These are phyloP conservation scores for Hanseniaspora hatyaiensis DNA, from an alignment of 805 yeast genomes.

Conservation along the genomic window DNA sequence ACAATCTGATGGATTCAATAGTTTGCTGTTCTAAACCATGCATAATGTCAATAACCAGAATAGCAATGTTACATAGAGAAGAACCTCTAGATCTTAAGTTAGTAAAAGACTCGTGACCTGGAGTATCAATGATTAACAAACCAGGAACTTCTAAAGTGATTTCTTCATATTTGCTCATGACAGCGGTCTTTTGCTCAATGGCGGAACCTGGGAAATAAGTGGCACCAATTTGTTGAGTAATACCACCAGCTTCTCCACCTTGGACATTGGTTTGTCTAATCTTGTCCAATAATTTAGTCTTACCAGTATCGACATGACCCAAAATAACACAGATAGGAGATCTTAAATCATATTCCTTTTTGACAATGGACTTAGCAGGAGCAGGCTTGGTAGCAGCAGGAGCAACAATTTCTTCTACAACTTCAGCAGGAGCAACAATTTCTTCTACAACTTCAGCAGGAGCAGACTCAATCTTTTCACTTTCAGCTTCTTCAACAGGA, in stretches of 20 bases:
- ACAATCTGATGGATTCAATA: constrained; percentile 77
- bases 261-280: constrained; percentile 98
- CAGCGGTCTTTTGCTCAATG: constrained; percentile 78
- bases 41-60: constrained; percentile 95
- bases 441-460: constrained; percentile 27
- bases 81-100: constrained; percentile 98
- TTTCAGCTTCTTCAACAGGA: constrained; percentile 17
- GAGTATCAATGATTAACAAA: constrained; percentile 90
- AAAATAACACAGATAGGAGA: constrained; percentile 98
- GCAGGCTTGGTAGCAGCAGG: constrained; percentile 21
- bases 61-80: constrained; percentile 96
- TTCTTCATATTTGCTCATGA: constrained; percentile 77
- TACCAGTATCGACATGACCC: constrained; percentile 99
- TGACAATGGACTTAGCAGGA: constrained; percentile 29
- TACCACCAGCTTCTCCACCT: constrained; percentile 99
- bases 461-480: constrained; percentile 16
- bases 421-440: constrained; percentile 28
- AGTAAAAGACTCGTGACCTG: constrained; percentile 99
- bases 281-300: constrained; percentile 90
- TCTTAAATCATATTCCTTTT: constrained; percentile 53
- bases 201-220: constrained; percentile 97
- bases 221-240: constrained; percentile 99
- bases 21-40: constrained; percentile 99
- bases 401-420: constrained; percentile 26
- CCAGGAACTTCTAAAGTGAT: constrained; percentile 93